Conservation (phyloP, 1,139 yeast species). For the Candida glucosophila region DNA sequence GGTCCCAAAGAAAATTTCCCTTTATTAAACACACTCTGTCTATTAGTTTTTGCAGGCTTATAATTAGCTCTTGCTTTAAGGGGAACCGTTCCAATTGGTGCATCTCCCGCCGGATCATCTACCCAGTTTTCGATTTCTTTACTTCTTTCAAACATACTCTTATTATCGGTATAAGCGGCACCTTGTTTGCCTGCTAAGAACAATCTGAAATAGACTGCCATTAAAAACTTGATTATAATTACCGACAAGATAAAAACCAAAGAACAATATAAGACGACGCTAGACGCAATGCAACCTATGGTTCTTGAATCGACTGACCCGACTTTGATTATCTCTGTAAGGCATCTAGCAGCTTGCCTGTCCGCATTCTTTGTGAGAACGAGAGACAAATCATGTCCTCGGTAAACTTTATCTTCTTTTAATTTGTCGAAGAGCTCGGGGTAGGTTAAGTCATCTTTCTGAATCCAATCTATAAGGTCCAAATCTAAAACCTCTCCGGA, state of each 20-base stretch:
- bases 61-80: constrained; percentile 42
- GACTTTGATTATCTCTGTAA: constrained; percentile 80
- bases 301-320: constrained; percentile 87
- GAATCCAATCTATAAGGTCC: constrained; percentile 67
- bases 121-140: constrained; percentile 77
- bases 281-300: constrained; percentile 92
- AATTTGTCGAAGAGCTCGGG: constrained; percentile 65
- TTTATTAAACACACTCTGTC: constrained; percentile 37
- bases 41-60: constrained; percentile 29
- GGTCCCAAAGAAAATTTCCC: constrained; percentile 34
- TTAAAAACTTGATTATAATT: constrained; percentile 63
- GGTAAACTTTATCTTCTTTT: constrained; percentile 42
- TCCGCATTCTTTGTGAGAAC: constrained; percentile 62
- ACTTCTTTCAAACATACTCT: constrained; percentile 37
- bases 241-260: constrained; percentile 77
- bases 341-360: constrained; percentile 69
- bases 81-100: constrained; percentile 49
- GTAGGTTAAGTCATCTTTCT: constrained; percentile 55
- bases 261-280: constrained; percentile 71
- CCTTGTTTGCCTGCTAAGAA: constrained; percentile 72
- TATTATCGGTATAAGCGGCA: constrained; percentile 50
- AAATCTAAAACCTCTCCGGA: constrained; percentile 85
- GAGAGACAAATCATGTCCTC: constrained; percentile 78
- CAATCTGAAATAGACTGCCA: constrained; percentile 92
- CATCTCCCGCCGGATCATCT: constrained; percentile 28